Evolutionary conservation across 257 asterid species (phyloP), one percentile per base, ranked within the genome.

Genomic region (Fraxinus anomala): DNA sequence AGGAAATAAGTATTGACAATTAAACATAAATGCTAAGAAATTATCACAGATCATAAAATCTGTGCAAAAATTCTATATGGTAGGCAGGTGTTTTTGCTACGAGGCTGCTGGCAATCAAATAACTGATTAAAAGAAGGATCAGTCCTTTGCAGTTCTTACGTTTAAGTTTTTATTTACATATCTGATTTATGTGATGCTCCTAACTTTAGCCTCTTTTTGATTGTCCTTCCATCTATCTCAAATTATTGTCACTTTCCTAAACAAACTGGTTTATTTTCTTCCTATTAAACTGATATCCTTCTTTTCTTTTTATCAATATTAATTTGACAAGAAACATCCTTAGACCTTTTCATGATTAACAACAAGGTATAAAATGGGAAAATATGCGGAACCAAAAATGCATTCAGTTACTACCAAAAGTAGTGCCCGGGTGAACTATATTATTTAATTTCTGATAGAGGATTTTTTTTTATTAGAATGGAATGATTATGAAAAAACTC

Each of bases 21-120:
- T 71, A 42, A 28, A 59, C 74, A 13, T 59, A 7, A 59, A 37
- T 37, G 75, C 69, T 73, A 68, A 65, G 73, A 36, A 21, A 67
- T 63, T 61, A 21, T 44, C 39, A 12, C 30, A 14, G 69, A 67
- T 68, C 33, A 24, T 17, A 47, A 59, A 42, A 51, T 49, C 23
- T 34, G 7, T 82, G 54, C 4, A 3, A 31, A 80, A 28, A 61
- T 2, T 49, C 69, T 44, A 16, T 74, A 73, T 68, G 73, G 28
- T 59, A 16, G 51, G 76, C 19, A 49, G 26, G 24, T 69, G 37
- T 51, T 40, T 51, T 19, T 56, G 40, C 65, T 72, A 33, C n/a
- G 31, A 78, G 51, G 4, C 74, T 47, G 16, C 2, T 2, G n/a
- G 66, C 70, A 40, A 66, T 66, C 33, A 54, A 70, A 47, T 37